Conservation (phyloP, 176 grass and related monocot species). For the Tuctoria greenei region DNA sequence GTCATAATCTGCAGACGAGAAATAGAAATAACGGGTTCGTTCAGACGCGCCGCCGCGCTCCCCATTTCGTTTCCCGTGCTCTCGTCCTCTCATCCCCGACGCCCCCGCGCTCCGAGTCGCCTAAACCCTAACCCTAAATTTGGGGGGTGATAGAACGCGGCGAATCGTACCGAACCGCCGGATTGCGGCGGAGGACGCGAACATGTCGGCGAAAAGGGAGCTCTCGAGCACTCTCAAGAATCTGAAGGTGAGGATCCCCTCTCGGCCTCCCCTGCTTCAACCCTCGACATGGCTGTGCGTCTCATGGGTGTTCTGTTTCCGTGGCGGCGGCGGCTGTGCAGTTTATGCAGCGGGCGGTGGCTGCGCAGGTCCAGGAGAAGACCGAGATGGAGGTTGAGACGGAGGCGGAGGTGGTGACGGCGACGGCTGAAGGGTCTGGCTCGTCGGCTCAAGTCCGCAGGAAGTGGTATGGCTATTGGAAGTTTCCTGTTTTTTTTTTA, state of each 20-base stretch:
- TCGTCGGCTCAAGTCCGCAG: conserved; percentile 33
- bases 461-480: conserved; percentile 42
- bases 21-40: neutral
- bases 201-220: conserved; percentile 82
- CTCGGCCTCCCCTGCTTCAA: neutral
- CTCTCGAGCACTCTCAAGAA: conserved; percentile 84
- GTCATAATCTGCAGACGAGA: neutral
- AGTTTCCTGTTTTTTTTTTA: neutral
- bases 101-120: neutral
- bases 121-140: conserved; percentile 47
- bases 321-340: conserved; percentile 14
- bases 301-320: conserved; percentile 2
- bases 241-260: conserved; percentile 51
- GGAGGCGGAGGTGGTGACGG: neutral
- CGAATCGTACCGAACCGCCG: neutral
- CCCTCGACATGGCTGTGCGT: neutral
- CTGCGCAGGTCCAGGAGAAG: conserved; percentile 43
- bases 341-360: conserved; percentile 90
- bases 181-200: neutral
- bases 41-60: neutral
- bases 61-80: neutral
- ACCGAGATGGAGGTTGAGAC: conserved; percentile 36
- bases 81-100: neutral
- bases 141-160: neutral
- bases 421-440: neutral